A percentile compares a stretch with the other conserved stretches of the same genome.
phyloP scores from a whole-genome alignment of 2,329 filamentous ascomycete species.

The Neofusicoccum laricinum region DNA sequence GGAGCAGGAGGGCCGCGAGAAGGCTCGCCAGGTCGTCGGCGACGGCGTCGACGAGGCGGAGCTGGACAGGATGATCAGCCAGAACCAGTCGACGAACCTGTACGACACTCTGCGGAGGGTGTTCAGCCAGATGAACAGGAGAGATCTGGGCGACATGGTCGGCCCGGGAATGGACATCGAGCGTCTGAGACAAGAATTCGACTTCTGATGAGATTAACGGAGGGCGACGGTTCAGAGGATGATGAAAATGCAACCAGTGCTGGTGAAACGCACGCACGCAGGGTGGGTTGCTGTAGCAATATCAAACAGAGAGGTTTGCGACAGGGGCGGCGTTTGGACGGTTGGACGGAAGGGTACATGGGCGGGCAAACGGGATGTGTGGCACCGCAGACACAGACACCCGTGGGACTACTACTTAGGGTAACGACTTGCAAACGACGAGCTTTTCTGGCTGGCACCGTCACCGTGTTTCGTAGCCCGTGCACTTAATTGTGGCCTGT shows the following conservation, averaged over 20 bases:
- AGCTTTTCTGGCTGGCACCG: not conserved
- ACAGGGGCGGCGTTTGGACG: not conserved
- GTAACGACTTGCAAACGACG: not conserved
- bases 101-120: slow-evolving; percentile 92
- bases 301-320: not conserved
- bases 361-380: not conserved
- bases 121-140: slow-evolving; percentile 92
- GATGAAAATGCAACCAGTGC: not conserved
- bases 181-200: slow-evolving; percentile 83
- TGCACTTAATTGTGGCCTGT: not conserved
- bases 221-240: not conserved
- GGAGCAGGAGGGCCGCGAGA: slow-evolving; percentile 77
- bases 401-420: no score
- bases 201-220: slow-evolving; percentile 58
- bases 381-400: not conserved
- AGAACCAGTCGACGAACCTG: slow-evolving; percentile 95
- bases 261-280: not conserved
- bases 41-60: slow-evolving; percentile 63
- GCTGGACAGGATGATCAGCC: slow-evolving; percentile 82
- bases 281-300: not conserved
- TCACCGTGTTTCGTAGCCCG: not conserved
- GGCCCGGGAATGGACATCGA: slow-evolving; percentile 88
- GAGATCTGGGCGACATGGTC: slow-evolving; percentile 85
- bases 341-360: no score
- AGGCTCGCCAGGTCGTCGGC: slow-evolving; percentile 75